phyloP scores from a whole-genome alignment of 768 basidiomycete genomes.

The Pleurotus djamor region DNA sequence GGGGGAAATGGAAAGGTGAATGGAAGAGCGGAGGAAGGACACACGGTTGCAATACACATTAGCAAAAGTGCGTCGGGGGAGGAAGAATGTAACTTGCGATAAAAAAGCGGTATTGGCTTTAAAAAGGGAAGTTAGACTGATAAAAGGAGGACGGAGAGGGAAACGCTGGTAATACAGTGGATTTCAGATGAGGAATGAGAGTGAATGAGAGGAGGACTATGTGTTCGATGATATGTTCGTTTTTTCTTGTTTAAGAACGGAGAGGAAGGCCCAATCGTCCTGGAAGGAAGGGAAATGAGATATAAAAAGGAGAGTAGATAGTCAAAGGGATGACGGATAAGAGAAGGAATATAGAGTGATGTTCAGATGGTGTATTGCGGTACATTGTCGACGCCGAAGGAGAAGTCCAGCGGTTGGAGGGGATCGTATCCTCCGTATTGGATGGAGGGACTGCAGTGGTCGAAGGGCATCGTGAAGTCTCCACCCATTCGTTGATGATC shows the following conservation, averaged over 20 bases:
- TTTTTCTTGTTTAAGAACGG: too few species aligned
- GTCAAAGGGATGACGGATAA: neutral
- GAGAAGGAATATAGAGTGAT: neutral
- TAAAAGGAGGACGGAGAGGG: neutral
- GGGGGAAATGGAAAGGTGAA: too few species aligned
- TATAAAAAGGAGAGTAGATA: conserved; percentile 1
- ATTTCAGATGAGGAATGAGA: neutral
- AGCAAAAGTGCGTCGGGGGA: neutral
- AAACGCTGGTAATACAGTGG: conserved; percentile 6
- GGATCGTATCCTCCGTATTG: neutral
- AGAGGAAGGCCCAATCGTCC: neutral
- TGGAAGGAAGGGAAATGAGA: neutral
- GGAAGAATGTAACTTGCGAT: neutral
- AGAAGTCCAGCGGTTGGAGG: neutral
- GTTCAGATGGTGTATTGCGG: conserved; percentile 6
- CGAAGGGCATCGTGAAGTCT: conserved; percentile 1
- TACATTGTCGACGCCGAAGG: conserved; percentile 5
- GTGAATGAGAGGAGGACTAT: neutral
- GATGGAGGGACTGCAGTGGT: neutral
- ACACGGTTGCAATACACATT: neutral
- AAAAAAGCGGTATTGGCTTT: neutral
- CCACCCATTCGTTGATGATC: neutral
- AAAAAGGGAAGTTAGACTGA: neutral
- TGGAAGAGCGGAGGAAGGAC: neutral
- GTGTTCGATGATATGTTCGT: neutral